phyloP scores from a whole-genome alignment of 768 basidiomycete species.

The Scleroderma citrinum region DNA sequence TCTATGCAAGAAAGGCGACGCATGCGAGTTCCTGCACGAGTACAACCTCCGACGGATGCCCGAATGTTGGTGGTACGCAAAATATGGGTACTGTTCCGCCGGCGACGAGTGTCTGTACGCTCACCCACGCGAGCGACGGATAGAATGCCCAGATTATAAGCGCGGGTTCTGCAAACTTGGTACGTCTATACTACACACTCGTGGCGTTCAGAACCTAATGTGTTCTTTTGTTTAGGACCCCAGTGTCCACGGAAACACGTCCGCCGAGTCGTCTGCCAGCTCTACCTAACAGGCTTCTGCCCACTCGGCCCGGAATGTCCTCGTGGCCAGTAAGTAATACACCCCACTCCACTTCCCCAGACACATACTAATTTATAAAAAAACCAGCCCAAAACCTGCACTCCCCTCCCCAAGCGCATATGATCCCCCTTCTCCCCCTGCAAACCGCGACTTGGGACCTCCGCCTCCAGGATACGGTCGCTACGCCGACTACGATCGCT shows the following conservation, averaged over 20 bases:
- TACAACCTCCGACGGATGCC: constrained; percentile 98
- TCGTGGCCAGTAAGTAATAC: constrained; percentile 72
- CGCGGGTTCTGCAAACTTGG: constrained; percentile 94
- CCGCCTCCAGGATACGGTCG: constrained; percentile 90
- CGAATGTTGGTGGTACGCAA: constrained; percentile 98
- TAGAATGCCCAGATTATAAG: constrained; percentile 94
- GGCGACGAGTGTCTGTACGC: constrained; percentile 98
- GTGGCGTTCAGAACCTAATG: constrained; percentile 1
- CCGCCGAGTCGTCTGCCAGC: constrained; percentile 83
- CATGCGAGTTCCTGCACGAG: constrained; percentile 98
- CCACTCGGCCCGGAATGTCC: constrained; percentile 85
- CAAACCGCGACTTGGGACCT: constrained; percentile 76
- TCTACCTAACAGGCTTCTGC: constrained; percentile 91
- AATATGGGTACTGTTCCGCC: constrained; percentile 94
- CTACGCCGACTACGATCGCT: constrained; percentile 71
- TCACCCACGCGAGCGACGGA: constrained; percentile 84
- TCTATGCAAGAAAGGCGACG: constrained; percentile 95
- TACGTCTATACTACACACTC: constrained; percentile 32
- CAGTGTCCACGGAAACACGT: constrained; percentile 89
- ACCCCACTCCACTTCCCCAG: neutral
- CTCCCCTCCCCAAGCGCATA: constrained; percentile 69
- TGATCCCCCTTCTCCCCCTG: constrained; percentile 68
- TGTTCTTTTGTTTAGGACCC: constrained; percentile 51
- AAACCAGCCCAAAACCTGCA: constrained; percentile 77
- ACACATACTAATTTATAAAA: too few species aligned